A percentile compares a stretch with the other conserved stretches of the same genome.
phyloP scores from a whole-genome alignment of 306 rosid genomes.

The Prunus salicina region DNA sequence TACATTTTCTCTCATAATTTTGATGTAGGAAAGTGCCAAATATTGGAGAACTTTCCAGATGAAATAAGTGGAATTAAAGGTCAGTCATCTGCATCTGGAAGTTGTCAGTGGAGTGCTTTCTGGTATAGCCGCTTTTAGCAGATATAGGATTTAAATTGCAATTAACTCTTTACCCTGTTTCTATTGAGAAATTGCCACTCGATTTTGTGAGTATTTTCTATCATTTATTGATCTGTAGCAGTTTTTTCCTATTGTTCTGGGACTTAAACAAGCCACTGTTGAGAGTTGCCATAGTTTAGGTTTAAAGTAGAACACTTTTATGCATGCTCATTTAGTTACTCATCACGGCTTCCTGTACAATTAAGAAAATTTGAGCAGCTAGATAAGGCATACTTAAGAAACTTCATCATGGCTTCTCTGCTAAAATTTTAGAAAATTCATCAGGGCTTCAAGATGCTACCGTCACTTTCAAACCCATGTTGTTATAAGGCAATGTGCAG shows the following conservation, averaged over 20 bases:
- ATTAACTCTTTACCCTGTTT: neutral
- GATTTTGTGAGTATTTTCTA: neutral
- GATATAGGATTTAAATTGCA: neutral
- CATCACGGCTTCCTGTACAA: neutral
- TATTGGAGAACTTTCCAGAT: conserved; percentile 41
- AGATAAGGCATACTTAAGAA: no score
- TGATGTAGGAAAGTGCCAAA: conserved; percentile 31
- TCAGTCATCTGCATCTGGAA: conserved; percentile 22
- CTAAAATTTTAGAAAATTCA: no score
- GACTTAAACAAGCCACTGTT: neutral
- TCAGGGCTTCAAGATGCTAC: neutral
- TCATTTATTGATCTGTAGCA: neutral
- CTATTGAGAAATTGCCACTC: neutral
- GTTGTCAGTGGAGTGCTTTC: neutral
- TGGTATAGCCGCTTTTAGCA: neutral
- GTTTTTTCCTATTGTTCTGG: neutral
- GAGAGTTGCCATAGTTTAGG: neutral
- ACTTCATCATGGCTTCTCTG: no score
- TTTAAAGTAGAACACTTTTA: neutral
- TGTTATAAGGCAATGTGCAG: neutral
- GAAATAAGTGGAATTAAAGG: conserved; percentile 44
- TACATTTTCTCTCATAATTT: conserved; percentile 48
- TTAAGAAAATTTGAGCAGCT: no score
- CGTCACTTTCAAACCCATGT: neutral
- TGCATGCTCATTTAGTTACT: neutral